Evolutionary conservation across 108 stramenopile species (phyloP).

Genomic region (Nannochloropsis granulata): DNA sequence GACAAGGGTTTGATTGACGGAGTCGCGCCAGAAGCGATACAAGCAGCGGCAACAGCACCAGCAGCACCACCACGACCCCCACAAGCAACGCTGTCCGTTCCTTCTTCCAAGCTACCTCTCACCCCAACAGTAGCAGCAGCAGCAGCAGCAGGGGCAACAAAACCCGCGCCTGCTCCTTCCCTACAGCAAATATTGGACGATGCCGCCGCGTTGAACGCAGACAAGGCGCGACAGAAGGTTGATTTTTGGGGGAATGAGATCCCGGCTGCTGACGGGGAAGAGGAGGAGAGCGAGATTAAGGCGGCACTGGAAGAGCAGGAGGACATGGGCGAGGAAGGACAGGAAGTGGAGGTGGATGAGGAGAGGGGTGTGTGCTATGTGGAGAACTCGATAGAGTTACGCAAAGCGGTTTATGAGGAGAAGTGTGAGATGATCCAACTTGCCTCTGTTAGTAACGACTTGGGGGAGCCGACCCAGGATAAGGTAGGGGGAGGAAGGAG

Average conservation of each 20-base stretch:
- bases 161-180: neutral
- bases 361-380: neutral
- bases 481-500: neutral
- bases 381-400: neutral
- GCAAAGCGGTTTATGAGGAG: neutral
- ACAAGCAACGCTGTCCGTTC: too few relatives aligned
- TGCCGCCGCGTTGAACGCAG: neutral
- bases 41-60: too few relatives aligned
- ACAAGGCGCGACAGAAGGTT: neutral
- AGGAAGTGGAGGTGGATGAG: neutral
- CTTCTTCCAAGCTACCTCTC: too few relatives aligned
- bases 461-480: neutral
- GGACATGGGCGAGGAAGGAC: neutral
- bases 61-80: too few relatives aligned
- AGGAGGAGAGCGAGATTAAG: neutral
- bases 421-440: neutral
- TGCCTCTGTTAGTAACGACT: neutral
- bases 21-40: too few relatives aligned
- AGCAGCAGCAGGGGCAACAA: neutral
- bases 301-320: neutral
- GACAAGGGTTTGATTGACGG: too few relatives aligned
- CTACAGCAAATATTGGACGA: neutral
- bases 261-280: neutral
- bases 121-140: too few relatives aligned
- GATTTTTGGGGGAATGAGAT: neutral